phyloP scores from a whole-genome alignment of 306 rosid species.

The Cicer bijugum region DNA sequence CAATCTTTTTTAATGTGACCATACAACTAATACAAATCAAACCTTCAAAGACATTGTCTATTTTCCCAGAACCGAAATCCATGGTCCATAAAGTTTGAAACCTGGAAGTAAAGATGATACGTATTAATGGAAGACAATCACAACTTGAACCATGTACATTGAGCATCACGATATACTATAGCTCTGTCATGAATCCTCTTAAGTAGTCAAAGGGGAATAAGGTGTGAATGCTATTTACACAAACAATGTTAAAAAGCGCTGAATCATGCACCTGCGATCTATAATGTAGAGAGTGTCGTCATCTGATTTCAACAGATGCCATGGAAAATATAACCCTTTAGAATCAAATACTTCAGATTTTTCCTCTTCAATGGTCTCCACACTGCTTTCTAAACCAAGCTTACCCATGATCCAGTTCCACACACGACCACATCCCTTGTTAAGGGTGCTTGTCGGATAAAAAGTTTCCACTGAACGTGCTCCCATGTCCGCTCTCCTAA shows the following conservation, averaged over 20 bases:
- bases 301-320: slow-evolving; percentile 77
- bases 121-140: slow-evolving; percentile 7
- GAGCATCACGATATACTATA: slow-evolving; percentile 17
- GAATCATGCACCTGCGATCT: slow-evolving; percentile 64
- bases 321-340: slow-evolving; percentile 69
- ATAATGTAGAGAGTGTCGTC: slow-evolving; percentile 64
- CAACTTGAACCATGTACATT: slow-evolving; percentile 27
- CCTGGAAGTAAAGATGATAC: slow-evolving; percentile 51
- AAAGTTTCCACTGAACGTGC: slow-evolving; percentile 72
- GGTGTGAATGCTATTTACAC: background rate
- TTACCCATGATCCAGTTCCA: slow-evolving; percentile 72
- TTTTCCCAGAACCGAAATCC: slow-evolving; percentile 66
- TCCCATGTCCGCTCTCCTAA: slow-evolving; percentile 84
- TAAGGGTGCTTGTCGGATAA: slow-evolving; percentile 55
- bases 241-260: slow-evolving; percentile 27
- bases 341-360: slow-evolving; percentile 59
- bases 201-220: background rate
- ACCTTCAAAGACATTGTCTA: slow-evolving; percentile 69
- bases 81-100: slow-evolving; percentile 73
- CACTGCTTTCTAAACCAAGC: slow-evolving; percentile 63
- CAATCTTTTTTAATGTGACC: slow-evolving; percentile 30
- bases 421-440: slow-evolving; percentile 51
- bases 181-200: background rate
- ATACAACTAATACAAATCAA: slow-evolving; percentile 38
- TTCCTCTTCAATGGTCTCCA: slow-evolving; percentile 48